Evolutionary conservation across 495 filamentous ascomycete species (phyloP), one percentile per base, ranked within the genome.

Genomic region (Penicillium flavigenum): DNA sequence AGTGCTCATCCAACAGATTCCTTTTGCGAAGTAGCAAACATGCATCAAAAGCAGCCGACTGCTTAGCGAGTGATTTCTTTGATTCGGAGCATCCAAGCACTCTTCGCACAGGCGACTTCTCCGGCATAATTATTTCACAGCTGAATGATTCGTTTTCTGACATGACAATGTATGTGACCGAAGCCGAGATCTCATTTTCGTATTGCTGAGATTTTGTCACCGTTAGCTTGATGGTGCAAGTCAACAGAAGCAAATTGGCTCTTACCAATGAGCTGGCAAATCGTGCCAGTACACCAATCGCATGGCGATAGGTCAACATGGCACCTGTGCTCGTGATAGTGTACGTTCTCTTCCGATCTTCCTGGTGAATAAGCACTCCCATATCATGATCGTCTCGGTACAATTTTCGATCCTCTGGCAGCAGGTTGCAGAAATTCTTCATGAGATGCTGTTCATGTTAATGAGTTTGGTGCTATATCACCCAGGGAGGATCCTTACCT

Each of bases 41-140:
- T 43, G 88, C 82, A 65, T 94, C 87, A 66, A 94, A 98, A 3
- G 94, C 94, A 14, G 91, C 94, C 8, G 92, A 88, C 60, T 89
- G 86, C 70, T 96, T 96, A n/a, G 94, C 94, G 14, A 83, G 73
- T 22, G 84, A 74, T 65, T 95, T 98, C 50, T 79, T 88, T 3
- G 72, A 53, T 50, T 81, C 81, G 2, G 82, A 70, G 11, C 62
- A 64, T 34, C 94, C 93, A 39, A 83, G 79, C 10, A 85, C 77
- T 43, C 80, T 83, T 56, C 76, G 74, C 46, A 97, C 76, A 0
- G 91, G 91, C 0, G 91, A 91, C 24, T 72, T 81, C 41, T 87
- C 83, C 2, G 94, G 94, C 41, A 98, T 76, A 32, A 91, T 80
- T 4, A 96, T 85, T 65, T 98, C 91, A 67, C 89, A 93, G 47